A percentile compares a stretch with the other conserved stretches of the same genome.
These are phyloP conservation scores for Oenanthe sinensis DNA, from an alignment of 129 eudicot genomes.

Conservation along the genomic window DNA sequence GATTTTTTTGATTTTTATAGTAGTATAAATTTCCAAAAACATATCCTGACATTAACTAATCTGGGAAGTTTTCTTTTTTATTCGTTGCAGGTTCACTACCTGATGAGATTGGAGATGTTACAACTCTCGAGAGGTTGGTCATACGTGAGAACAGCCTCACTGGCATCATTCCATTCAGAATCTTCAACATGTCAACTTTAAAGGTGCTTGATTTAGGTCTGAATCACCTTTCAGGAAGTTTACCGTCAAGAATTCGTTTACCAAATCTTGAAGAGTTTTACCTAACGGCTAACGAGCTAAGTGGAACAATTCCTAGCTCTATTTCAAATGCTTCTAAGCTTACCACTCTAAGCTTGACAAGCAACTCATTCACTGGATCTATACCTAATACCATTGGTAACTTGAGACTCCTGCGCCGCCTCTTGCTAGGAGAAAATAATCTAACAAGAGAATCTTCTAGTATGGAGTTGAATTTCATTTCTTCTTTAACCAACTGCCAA, in stretches of 20 bases:
- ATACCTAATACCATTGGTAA: slow-evolving; percentile 31
- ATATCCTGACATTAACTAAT: not conserved
- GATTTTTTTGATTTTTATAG: not conserved
- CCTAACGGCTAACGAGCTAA: slow-evolving; percentile 15
- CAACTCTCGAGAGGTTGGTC: slow-evolving; percentile 18
- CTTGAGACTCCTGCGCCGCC: slow-evolving; percentile 15
- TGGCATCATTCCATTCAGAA: slow-evolving; percentile 9
- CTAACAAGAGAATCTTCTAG: slow-evolving; percentile 18
- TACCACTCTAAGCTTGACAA: slow-evolving; percentile 3
- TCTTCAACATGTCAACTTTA: slow-evolving; percentile 32
- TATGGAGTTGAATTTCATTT: slow-evolving; percentile 20
- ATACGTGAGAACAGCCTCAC: not conserved
- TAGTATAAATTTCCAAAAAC: not conserved
- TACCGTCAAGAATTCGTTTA: slow-evolving; percentile 20
- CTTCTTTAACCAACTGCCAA: slow-evolving; percentile 29
- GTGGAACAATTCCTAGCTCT: slow-evolving; percentile 30
- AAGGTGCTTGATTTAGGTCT: not conserved
- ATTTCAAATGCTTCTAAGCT: slow-evolving; percentile 33
- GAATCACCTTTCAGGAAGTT: slow-evolving; percentile 23
- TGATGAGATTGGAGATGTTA: slow-evolving; percentile 24
- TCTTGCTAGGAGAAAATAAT: slow-evolving; percentile 17
- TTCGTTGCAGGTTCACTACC: slow-evolving; percentile 18
- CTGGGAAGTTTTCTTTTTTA: not conserved
- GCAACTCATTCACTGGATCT: slow-evolving; percentile 27
- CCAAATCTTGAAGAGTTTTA: slow-evolving; percentile 29